phyloP scores from a whole-genome alignment of 345 rosid genomes.

The Lagerstroemia speciosa region DNA sequence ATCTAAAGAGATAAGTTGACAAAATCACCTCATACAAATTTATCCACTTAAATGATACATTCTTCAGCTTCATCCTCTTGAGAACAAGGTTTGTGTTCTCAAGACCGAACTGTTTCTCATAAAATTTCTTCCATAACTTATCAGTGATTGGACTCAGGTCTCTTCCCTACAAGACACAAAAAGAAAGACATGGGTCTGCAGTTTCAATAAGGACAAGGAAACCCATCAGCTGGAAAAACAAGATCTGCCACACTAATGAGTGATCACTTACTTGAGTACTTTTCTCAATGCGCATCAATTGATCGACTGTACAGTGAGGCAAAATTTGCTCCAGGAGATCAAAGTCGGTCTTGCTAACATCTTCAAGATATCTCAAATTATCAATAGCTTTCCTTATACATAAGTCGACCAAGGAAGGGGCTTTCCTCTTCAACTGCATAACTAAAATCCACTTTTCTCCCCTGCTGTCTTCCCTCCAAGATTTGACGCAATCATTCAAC shows the following conservation, averaged over 20 bases:
- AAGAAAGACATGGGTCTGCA: background rate
- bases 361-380: slow-evolving; percentile 62
- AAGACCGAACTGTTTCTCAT: slow-evolving; percentile 45
- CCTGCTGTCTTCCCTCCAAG: background rate
- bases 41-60: slow-evolving; percentile 55
- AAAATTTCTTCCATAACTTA: slow-evolving; percentile 68
- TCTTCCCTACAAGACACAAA: slow-evolving; percentile 37
- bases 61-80: slow-evolving; percentile 49
- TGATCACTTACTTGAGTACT: slow-evolving; percentile 38
- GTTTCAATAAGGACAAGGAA: background rate
- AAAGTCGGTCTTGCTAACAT: slow-evolving; percentile 73
- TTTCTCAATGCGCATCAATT: slow-evolving; percentile 66
- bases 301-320: slow-evolving; percentile 63
- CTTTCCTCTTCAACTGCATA: slow-evolving; percentile 14
- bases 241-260: background rate
- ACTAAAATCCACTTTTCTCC: background rate
- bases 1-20: no score
- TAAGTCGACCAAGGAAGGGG: slow-evolving; percentile 75
- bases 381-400: slow-evolving; percentile 48
- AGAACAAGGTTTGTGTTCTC: slow-evolving; percentile 23
- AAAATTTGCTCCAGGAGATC: slow-evolving; percentile 64
- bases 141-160: slow-evolving; percentile 80
- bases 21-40: slow-evolving; percentile 49
- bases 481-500: background rate
- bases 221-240: background rate